Conservation (phyloP, 768 basidiomycete species). For the Hygrophorus russula region DNA sequence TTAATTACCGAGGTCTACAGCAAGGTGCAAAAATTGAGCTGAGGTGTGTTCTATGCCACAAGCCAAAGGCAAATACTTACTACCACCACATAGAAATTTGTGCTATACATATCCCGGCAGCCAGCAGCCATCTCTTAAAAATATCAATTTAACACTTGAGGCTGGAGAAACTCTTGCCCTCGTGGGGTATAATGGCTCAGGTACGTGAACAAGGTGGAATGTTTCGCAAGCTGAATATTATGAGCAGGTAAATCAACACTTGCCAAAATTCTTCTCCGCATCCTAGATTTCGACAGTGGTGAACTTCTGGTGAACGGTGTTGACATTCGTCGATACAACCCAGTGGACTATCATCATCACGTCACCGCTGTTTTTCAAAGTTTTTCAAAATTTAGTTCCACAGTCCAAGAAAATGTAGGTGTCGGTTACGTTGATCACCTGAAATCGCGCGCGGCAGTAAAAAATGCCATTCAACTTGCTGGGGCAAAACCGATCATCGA, state of each 20-base stretch:
- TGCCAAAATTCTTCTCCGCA: conserved; percentile 69
- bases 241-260: conserved; percentile 75
- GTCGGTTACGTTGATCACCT: conserved; percentile 63
- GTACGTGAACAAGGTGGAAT: conserved; percentile 22
- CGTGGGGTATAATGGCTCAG: conserved; percentile 79
- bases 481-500: conserved; percentile 59
- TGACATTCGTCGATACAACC: conserved; percentile 54
- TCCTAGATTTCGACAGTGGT: conserved; percentile 67
- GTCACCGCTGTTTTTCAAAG: conserved; percentile 79
- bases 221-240: conserved; percentile 9
- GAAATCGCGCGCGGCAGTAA: conserved; percentile 41
- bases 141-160: conserved; percentile 59
- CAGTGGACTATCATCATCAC: conserved; percentile 63
- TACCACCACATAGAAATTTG: conserved; percentile 33
- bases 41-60: conserved; percentile 31
- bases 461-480: conserved; percentile 57
- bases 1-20: conserved; percentile 33
- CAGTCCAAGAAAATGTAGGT: conserved; percentile 79
- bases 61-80: conserved; percentile 7
- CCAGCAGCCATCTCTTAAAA: conserved; percentile 50
- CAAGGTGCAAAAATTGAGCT: conserved; percentile 64
- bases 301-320: conserved; percentile 57
- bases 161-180: conserved; percentile 78
- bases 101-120: conserved; percentile 77
- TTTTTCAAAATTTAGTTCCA: conserved; percentile 70